phyloP scores from a whole-genome alignment of 2,329 filamentous ascomycete genomes.

The Sporothrix curviconia region DNA sequence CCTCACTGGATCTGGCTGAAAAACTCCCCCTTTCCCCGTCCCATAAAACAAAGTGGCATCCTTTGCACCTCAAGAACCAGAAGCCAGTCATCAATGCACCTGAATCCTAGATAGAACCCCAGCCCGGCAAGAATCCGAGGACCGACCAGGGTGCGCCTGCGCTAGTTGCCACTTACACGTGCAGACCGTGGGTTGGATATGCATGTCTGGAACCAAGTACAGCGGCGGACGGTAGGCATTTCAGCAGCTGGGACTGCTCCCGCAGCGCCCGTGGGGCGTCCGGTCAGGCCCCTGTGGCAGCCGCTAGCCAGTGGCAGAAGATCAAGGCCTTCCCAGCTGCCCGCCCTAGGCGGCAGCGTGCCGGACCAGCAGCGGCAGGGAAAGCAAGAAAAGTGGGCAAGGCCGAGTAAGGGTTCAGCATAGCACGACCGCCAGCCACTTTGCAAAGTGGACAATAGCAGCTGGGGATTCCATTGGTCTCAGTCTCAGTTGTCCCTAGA shows the following conservation, averaged over 20 bases:
- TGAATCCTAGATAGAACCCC: slow-evolving; percentile 96
- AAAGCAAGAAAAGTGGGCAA: slow-evolving; percentile 5
- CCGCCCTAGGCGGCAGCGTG: slow-evolving; percentile 39
- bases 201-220: slow-evolving; percentile 70
- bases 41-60: slow-evolving; percentile 50
- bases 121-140: slow-evolving; percentile 69
- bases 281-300: slow-evolving; percentile 48
- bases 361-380: background rate
- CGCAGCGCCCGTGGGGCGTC: slow-evolving; percentile 8
- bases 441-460: too few relatives aligned
- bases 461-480: too few relatives aligned
- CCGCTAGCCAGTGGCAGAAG: slow-evolving; percentile 55
- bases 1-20: background rate
- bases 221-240: slow-evolving; percentile 41
- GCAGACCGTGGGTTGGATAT: slow-evolving; percentile 92
- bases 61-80: slow-evolving; percentile 74
- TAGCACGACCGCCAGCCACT: background rate
- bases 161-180: slow-evolving; percentile 93
- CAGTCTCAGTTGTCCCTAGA: too few relatives aligned
- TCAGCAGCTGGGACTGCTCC: slow-evolving; percentile 12
- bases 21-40: background rate
- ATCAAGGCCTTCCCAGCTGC: slow-evolving; percentile 60
- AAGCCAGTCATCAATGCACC: too few relatives aligned
- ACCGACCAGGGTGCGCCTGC: slow-evolving; percentile 67
- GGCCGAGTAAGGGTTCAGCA: background rate